Evolutionary conservation across 805 yeast genomes (phyloP).

Genomic region (Wickerhamomyces chaumierensis): DNA sequence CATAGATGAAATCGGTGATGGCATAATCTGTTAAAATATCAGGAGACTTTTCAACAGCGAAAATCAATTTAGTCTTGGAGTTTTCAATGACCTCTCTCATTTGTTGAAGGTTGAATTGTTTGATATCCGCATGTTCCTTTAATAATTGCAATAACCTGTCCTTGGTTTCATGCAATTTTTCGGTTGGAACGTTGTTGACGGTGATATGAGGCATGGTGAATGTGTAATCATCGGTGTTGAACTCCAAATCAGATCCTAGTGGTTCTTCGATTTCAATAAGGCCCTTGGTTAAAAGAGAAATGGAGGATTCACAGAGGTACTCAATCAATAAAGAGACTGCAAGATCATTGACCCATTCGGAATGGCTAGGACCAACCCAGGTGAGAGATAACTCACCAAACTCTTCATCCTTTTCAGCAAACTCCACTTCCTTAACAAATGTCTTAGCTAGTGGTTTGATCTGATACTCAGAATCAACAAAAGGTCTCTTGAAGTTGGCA

Average conservation of each 20-base stretch:
- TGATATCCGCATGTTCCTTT: conserved; percentile 35
- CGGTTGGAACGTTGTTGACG: conserved; percentile 69
- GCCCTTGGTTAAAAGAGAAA: conserved; percentile 59
- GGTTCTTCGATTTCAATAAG: conserved; percentile 81
- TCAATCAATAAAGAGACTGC: conserved; percentile 65
- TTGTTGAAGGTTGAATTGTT: conserved; percentile 48
- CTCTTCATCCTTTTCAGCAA: conserved; percentile 84
- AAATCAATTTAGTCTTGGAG: conserved; percentile 47
- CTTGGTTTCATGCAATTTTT: conserved; percentile 42
- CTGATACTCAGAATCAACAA: conserved; percentile 54
- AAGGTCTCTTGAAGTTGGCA: conserved; percentile 46
- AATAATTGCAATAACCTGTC: conserved; percentile 38
- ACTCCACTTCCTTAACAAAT: conserved; percentile 44
- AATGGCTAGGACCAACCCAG: conserved; percentile 73
- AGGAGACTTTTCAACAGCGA: conserved; percentile 53
- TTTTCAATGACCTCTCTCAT: conserved; percentile 61
- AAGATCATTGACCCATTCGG: conserved; percentile 38
- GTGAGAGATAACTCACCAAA: conserved; percentile 64
- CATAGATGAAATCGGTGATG: conserved; percentile 73
- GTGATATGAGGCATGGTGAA: conserved; percentile 44
- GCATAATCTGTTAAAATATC: conserved; percentile 53
- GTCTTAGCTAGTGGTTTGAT: conserved; percentile 21
- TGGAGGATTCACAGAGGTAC: conserved; percentile 68
- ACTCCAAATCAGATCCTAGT: conserved; percentile 58
- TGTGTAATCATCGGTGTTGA: conserved; percentile 64